A percentile compares a stretch with the other conserved stretches of the same genome.
Evolutionary conservation across 1,284 basidiomycete genomes (phyloP).

Genomic region (Cryptococcus sp.): DNA sequence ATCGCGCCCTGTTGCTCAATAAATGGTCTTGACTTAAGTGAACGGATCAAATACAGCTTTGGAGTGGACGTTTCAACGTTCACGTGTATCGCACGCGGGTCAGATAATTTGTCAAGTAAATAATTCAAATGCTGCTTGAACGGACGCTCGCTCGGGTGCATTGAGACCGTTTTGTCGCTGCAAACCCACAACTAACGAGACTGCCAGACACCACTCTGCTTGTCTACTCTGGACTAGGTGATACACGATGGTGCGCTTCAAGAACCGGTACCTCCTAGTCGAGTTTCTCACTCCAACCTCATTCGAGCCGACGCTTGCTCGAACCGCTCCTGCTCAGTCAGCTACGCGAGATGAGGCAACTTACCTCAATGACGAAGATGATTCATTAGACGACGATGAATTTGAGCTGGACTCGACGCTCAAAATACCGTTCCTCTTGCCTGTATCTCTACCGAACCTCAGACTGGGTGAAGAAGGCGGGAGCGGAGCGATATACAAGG

Average conservation of each 20-base stretch:
- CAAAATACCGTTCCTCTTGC: conserved; percentile 36
- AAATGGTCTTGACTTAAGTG: too few species aligned
- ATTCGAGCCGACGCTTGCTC: conserved; percentile 12
- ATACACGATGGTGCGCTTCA: conserved; percentile 48
- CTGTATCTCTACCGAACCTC: conserved; percentile 15
- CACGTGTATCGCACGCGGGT: too few species aligned
- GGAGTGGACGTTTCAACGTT: too few species aligned
- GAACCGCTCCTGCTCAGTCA: background rate
- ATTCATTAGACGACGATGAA: conserved; percentile 21
- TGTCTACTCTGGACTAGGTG: too few species aligned
- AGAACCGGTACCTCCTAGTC: conserved; percentile 51
- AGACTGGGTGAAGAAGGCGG: conserved; percentile 34
- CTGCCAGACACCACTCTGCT: too few species aligned
- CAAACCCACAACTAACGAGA: too few species aligned
- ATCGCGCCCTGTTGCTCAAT: too few species aligned
- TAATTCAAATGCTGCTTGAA: too few species aligned
- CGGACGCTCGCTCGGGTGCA: too few species aligned
- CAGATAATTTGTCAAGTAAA: too few species aligned
- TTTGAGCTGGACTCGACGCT: conserved; percentile 29
- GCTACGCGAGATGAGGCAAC: background rate
- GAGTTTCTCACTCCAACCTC: conserved; percentile 43
- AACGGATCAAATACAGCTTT: too few species aligned
- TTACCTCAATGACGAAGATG: conserved; percentile 7
- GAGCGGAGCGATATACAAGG: conserved; percentile 28
- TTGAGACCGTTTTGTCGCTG: too few species aligned